Base-by-base conservation (phyloP, 2,329 filamentous ascomycete species). In the Karstenula rhodostoma region DNA sequence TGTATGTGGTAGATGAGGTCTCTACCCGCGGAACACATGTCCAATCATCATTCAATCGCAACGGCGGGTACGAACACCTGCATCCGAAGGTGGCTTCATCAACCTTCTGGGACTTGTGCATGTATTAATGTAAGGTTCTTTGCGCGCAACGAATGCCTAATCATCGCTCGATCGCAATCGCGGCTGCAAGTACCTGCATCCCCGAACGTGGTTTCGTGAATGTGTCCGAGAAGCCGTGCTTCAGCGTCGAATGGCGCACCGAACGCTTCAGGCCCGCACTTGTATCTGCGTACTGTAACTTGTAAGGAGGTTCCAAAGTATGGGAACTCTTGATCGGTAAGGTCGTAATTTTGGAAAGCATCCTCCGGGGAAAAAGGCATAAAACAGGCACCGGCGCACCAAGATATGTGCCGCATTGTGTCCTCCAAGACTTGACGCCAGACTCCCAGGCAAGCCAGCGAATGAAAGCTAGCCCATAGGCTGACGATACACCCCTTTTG, bases 161-260 rank as follows among this genome's bases (percentile, higher is more conserved):
- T 23, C 2, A 23, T 10, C 12, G 13, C 35, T 23, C 9, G 22
- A 47, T 22, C 17, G 29, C n/a, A 51, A 51, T 17, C 13, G 48
- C n/a, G 19, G 19, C 19, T n/a, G 25, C n/a, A 15, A 13, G 48
- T 17, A 50, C 17, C 27, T 23, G 29, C 17, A 35, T 23, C 40
- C 40, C 23, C 52, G 25, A 44, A 22, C 17, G 23, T 27, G 27
- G 9, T 10, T 17, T 42, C 13, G 27, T 19, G 19, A n/a, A 12
- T 25, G n/a, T 23, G 37, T n/a, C n/a, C 15, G 12, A 53, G n/a
- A 10, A 53, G 2, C n/a, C 9, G 15, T 6, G 25, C 2, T 13
- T 2, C 15, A 17, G 42, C 23, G 35, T 22, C 40, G 37, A 55
- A 55, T 55, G 4, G 52, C 52, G 52, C 27, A 25, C n/a, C 42